These are phyloP conservation scores for Aspergillus jensenii DNA, from an alignment of 2,329 filamentous ascomycete species.

Conservation along the genomic window DNA sequence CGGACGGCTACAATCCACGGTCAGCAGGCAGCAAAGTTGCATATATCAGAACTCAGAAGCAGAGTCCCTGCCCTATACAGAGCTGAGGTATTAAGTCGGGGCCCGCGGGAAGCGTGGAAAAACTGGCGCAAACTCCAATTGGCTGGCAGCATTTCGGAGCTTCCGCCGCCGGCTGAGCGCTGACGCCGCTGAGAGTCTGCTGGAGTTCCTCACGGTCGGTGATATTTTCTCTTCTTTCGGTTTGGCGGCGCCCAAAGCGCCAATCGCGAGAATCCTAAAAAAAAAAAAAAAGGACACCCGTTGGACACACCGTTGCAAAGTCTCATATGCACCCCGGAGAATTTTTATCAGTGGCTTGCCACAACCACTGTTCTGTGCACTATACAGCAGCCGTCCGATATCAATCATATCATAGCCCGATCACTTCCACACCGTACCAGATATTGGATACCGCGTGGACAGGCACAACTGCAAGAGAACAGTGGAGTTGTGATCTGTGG, in stretches of 20 bases:
- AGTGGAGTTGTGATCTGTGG: neutral
- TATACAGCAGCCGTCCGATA: neutral
- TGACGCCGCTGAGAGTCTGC: too few species aligned
- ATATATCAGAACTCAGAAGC: too few species aligned
- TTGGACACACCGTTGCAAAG: neutral
- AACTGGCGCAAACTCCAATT: neutral
- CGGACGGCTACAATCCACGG: too few species aligned
- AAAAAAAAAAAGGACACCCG: constrained; percentile 3
- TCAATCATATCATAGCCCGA: neutral
- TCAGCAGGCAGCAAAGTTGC: too few species aligned
- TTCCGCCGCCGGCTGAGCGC: neutral
- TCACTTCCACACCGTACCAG: neutral
- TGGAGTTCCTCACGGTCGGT: neutral
- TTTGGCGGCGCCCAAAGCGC: neutral
- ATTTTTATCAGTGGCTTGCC: neutral
- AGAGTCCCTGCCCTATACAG: too few species aligned
- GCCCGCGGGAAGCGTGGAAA: neutral
- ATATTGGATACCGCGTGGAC: neutral
- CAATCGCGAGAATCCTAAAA: constrained; percentile 4
- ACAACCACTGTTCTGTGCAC: neutral
- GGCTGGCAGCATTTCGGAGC: neutral
- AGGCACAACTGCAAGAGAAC: neutral
- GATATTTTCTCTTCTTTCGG: neutral
- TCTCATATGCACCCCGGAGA: neutral
- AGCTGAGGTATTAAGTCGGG: neutral